Evolutionary conservation across 2,329 filamentous ascomycete species (phyloP), one percentile per base, ranked within the genome.

Genomic region (Trichoderma guizhouense): DNA sequence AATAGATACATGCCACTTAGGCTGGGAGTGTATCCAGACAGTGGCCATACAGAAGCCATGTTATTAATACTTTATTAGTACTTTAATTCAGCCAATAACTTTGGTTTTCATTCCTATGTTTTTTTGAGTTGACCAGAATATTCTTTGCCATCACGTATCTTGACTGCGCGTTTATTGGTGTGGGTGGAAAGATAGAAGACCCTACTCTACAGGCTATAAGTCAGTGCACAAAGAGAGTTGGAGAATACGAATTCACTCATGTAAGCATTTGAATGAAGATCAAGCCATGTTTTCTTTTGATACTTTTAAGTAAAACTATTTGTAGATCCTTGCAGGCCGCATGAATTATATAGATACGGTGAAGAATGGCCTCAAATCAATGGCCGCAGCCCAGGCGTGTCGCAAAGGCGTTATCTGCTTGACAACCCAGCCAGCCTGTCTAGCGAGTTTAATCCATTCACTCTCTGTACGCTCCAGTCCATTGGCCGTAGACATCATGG

Each of bases 401-500:
- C 69, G 34, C 62, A 71, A 28, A 3, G 62, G 51, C 18, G n/a
- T 60, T 9, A 71, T 71, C 9, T 1, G 14, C 18, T 66, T 60
- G 53, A 73, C 61, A 7, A 51, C 82, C 81, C 81, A 82, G 0
- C 79, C 81, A 7, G 78, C 63, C 5, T 60, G n/a, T 8, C 71
- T 58, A 1, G 78, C 80, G 34, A 83, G 69, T 3, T 34, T n/a
- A 24, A 51, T 62, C 81, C 80, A 82, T 53, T 82, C 69, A 1
- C 47, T 55, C 64, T 76, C 75, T 1, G 74, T 76, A 12, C 82
- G 73, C 73, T 83, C 82, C 66, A 76, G 69, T 15, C 82, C 81
- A 24, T 77, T 75, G 14, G 73, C 73, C 2, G 76, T 75, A 70
- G 81, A 76, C 81, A 83, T 81, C 82, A 84, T 84, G 62, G 79